These are phyloP conservation scores for Eutypa lata DNA, from an alignment of 2,329 filamentous ascomycete genomes.

Conservation along the genomic window DNA sequence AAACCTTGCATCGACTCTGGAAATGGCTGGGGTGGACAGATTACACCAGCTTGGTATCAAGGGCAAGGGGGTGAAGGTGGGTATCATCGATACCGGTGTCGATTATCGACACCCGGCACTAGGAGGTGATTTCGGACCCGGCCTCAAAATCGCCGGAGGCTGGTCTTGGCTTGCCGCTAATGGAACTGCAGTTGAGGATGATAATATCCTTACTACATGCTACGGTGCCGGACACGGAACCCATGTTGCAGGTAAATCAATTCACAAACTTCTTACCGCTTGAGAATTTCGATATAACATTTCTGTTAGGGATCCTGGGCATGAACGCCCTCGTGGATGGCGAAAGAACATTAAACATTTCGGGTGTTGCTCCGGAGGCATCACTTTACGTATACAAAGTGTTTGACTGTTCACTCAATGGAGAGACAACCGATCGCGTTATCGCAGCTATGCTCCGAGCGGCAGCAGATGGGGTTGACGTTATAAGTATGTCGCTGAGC, in stretches of 20 bases:
- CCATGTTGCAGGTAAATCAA: too few relatives aligned
- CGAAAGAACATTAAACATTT: too few relatives aligned
- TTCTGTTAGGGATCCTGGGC: too few relatives aligned
- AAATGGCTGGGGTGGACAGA: background rate
- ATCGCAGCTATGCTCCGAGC: conserved; percentile 24
- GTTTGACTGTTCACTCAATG: conserved; percentile 8
- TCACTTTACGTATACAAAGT: background rate
- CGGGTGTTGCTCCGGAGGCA: conserved; percentile 1
- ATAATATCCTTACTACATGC: too few relatives aligned
- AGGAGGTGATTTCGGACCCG: conserved; percentile 2
- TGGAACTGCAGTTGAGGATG: too few relatives aligned
- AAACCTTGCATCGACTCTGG: too few relatives aligned
- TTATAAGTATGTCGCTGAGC: conserved; percentile 25
- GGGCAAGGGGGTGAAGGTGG: conserved; percentile 3
- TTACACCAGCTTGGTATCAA: conserved; percentile 1
- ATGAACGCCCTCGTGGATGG: too few relatives aligned
- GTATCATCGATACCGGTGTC: conserved; percentile 4
- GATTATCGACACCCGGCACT: conserved; percentile 1
- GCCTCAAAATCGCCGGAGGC: background rate
- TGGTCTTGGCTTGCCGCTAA: background rate
- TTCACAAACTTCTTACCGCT: too few relatives aligned
- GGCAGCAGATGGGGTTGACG: conserved; percentile 22
- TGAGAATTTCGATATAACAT: too few relatives aligned
- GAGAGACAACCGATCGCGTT: conserved; percentile 15
- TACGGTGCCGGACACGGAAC: too few relatives aligned